A percentile compares a stretch with the other conserved stretches of the same genome.
Conservation (phyloP, 2,329 filamentous ascomycete genomes). For the Trichoderma brevicompactum region DNA sequence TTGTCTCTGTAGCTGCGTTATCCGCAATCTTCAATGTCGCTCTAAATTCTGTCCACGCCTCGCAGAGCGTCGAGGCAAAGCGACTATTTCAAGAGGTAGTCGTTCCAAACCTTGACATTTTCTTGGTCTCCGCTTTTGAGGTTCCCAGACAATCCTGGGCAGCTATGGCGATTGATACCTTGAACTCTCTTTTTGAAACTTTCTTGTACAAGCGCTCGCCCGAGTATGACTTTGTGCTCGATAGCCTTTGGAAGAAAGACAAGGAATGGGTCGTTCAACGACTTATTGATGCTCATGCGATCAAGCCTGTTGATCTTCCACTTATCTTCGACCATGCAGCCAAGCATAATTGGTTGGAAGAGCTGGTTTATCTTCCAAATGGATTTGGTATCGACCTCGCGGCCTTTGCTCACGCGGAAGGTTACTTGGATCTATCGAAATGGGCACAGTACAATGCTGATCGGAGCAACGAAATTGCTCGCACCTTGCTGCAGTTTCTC, state of each 20-base stretch:
- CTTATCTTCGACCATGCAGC: constrained; percentile 66
- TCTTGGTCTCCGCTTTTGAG: constrained; percentile 76
- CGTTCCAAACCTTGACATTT: constrained; percentile 75
- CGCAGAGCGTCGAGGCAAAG: constrained; percentile 66
- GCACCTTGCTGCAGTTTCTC: constrained; percentile 77
- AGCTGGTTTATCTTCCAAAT: constrained; percentile 76
- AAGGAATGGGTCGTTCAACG: constrained; percentile 82
- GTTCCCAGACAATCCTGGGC: constrained; percentile 76
- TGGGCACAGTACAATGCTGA: constrained; percentile 78
- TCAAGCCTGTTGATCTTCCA: constrained; percentile 61
- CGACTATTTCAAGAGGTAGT: constrained; percentile 69
- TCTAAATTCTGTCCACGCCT: constrained; percentile 63
- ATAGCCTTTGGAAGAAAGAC: constrained; percentile 90
- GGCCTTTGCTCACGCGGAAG: constrained; percentile 80
- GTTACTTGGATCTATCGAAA: constrained; percentile 76
- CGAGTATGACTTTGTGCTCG: constrained; percentile 84
- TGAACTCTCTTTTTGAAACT: constrained; percentile 78
- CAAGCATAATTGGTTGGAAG: constrained; percentile 82
- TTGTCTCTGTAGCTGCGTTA: constrained; percentile 86
- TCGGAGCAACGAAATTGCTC: constrained; percentile 68
- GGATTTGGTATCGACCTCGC: constrained; percentile 88
- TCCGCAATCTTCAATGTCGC: constrained; percentile 69
- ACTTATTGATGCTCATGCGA: constrained; percentile 80
- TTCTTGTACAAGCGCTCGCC: constrained; percentile 80
- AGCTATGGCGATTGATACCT: constrained; percentile 71